These are phyloP conservation scores for Spongispora temasekensis DNA, from an alignment of 1,284 basidiomycete genomes.

Conservation along the genomic window DNA sequence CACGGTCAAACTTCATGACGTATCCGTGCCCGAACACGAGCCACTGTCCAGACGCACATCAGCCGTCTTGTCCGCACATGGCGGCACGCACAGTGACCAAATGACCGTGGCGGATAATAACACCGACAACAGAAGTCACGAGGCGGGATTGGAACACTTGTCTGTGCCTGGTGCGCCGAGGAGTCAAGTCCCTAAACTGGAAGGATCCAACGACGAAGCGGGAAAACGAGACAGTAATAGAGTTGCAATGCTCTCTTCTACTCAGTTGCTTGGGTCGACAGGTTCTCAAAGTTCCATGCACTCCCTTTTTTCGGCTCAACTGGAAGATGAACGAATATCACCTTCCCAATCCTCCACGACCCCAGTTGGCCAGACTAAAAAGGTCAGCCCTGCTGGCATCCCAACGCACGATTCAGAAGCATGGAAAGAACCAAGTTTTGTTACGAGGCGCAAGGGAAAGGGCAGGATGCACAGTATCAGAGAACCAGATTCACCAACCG, in stretches of 20 bases:
- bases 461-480: conserved; percentile 12
- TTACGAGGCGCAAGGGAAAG: conserved; percentile 26
- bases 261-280: not conserved
- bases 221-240: conserved; percentile 2
- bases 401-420: conserved; percentile 24
- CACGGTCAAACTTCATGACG: conserved; percentile 17
- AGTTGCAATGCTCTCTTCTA: not conserved
- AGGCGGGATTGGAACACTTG: not conserved
- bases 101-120: not conserved
- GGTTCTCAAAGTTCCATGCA: conserved; percentile 21
- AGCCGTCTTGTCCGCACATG: not conserved
- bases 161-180: conserved; percentile 6
- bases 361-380: not conserved
- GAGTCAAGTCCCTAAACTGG: conserved; percentile 13
- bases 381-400: not conserved
- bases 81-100: not conserved
- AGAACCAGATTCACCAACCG: conserved; percentile 2
- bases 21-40: conserved; percentile 21
- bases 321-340: conserved; percentile 1
- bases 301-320: conserved; percentile 27
- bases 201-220: conserved; percentile 10
- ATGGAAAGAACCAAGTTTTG: conserved; percentile 33
- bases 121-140: not conserved
- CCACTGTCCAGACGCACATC: not conserved
- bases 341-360: not conserved